Base-by-base conservation (phyloP, 805 yeast species). In the Saccharomycopsis malanga region DNA sequence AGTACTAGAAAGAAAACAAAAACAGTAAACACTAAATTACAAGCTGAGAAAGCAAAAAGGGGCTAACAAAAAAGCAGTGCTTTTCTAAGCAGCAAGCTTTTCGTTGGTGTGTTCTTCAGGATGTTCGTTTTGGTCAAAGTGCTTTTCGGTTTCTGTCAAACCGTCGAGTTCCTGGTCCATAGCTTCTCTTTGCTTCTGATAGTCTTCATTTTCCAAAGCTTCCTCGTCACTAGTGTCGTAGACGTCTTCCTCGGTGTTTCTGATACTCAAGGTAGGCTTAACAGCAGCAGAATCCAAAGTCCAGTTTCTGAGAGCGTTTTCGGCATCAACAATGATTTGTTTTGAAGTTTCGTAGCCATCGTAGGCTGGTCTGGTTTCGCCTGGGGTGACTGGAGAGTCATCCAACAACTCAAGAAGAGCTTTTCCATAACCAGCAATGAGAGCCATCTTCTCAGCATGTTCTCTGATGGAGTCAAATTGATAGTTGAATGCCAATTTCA, bases 401-500 rank as follows among this genome's bases (percentile, higher is more conserved):
- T 85, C 94, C 62, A 86, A 73, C 62, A 86, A 74, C 69, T 84
- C 91, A 61, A 86, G 72, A 50, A 86, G 67, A 27, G 91, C 93
- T 70, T 84, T 84, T 69, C 95, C 95, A 71, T 86, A 84, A 53
- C 93, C 91, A 45, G 94, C 91, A 66, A 87, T 82, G 59, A 86
- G 72, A 47, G 93, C 91, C 57, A 81, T 74, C 68, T 85, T 86
- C 70, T 86, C 94, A 53, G 94, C 81, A 62, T 79, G 82, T 68
- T 86, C 94, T 68, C 88, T 79, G 55, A 83, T 72, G 36, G 95
- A 83, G 64, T 85, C 94, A 63, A 87, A 85, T 65, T 83, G 89
- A 66, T 83, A 83, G 67, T 81, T 76, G 73, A 77, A 85, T 37
- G 94, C 87, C 56, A 86, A 83, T 71, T 85, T 83, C 63, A 87